These are phyloP conservation scores for Rhodomyrtus tomentosa DNA, from an alignment of 345 rosid species.

Conservation along the genomic window DNA sequence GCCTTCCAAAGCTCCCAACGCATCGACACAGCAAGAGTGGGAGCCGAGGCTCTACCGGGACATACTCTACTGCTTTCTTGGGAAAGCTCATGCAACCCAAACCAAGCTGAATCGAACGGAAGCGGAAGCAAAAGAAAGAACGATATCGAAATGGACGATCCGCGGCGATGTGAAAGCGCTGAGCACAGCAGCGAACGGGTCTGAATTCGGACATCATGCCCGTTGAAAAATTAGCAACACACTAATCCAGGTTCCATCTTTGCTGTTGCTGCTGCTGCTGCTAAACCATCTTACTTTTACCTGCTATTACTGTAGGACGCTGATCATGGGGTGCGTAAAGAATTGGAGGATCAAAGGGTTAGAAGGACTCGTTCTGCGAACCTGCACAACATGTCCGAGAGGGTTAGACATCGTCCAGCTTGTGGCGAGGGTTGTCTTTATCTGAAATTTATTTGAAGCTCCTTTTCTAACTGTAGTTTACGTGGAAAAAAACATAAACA, in stretches of 20 bases:
- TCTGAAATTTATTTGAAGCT: not conserved
- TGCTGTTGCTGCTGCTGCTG: not conserved
- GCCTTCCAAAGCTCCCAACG: not conserved
- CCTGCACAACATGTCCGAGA: constrained; percentile 11
- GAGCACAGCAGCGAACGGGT: not conserved
- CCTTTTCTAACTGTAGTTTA: not conserved
- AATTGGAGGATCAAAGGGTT: not conserved
- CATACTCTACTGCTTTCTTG: not conserved
- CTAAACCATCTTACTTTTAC: not conserved
- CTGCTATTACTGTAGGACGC: not conserved
- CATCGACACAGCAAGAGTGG: not conserved
- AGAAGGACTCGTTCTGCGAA: constrained; percentile 12
- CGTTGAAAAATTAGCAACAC: not conserved
- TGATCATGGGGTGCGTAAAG: not conserved
- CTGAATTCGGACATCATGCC: not conserved
- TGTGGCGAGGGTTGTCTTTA: not conserved
- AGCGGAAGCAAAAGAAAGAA: not conserved
- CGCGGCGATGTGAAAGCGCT: not conserved
- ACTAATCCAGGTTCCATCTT: not conserved
- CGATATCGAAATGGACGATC: not conserved
- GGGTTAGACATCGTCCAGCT: not conserved
- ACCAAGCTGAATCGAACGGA: not conserved
- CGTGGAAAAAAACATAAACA: not conserved
- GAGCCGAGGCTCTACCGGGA: not conserved
- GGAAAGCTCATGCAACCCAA: not conserved